Percentiles rank a stretch among this genome's conserved stretches.
Evolutionary conservation across 1,284 basidiomycete genomes (phyloP).

Genomic region (Malassezia yamatoensis): DNA sequence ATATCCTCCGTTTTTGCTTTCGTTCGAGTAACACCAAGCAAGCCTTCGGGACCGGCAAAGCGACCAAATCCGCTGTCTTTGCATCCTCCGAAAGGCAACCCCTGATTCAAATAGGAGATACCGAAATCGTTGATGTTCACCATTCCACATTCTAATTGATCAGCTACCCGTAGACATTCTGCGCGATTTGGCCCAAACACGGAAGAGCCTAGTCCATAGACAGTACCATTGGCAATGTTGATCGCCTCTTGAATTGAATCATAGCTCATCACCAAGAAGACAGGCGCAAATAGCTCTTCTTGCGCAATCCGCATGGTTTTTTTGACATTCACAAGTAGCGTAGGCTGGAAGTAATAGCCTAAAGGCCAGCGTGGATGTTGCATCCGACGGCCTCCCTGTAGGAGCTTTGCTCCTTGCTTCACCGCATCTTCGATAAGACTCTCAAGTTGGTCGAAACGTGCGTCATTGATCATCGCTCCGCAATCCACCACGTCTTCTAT

Average conservation of each 20-base stretch:
- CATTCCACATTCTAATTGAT: conserved; percentile 79
- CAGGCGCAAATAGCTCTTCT: conserved; percentile 39
- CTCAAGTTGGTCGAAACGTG: conserved; percentile 62
- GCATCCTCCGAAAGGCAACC: conserved; percentile 81
- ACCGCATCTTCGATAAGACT: conserved; percentile 62
- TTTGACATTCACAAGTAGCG: conserved; percentile 72
- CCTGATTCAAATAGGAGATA: conserved; percentile 80
- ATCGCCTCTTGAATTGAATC: conserved; percentile 66
- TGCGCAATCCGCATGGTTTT: conserved; percentile 45
- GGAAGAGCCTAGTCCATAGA: conserved; percentile 83
- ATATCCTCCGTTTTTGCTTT: conserved; percentile 79
- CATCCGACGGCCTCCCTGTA: conserved; percentile 60
- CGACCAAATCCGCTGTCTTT: conserved; percentile 52
- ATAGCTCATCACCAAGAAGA: conserved; percentile 41
- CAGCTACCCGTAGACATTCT: conserved; percentile 67
- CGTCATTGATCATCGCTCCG: conserved; percentile 67
- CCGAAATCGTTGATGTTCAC: conserved; percentile 81
- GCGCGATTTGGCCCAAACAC: conserved; percentile 78
- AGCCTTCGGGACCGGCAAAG: conserved; percentile 68
- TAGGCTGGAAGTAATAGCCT: conserved; percentile 75
- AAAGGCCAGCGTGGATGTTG: conserved; percentile 56
- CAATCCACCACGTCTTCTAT: conserved; percentile 52
- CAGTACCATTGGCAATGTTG: conserved; percentile 75
- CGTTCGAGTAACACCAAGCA: conserved; percentile 70
- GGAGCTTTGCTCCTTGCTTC: conserved; percentile 61